Conservation (phyloP, 805 yeast genomes). For the Metschnikowia bowlesiae region DNA sequence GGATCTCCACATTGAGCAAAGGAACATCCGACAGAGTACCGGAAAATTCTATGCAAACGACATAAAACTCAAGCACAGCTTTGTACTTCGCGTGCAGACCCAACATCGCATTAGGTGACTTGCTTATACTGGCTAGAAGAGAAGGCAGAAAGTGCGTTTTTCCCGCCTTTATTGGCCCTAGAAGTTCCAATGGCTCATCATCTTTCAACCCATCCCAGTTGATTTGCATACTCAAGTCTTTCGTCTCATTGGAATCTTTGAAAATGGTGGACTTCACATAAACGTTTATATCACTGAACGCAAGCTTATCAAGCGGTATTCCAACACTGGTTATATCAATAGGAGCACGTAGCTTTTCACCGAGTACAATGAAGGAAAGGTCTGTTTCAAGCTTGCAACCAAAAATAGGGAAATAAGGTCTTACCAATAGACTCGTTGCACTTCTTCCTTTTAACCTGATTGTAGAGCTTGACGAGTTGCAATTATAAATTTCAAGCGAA, state of each 20-base stretch:
- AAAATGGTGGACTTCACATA: slow-evolving; percentile 19
- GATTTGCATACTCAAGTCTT: slow-evolving; percentile 18
- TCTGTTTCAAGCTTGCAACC: slow-evolving; percentile 9
- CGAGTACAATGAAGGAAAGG: slow-evolving; percentile 20
- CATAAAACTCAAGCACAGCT: slow-evolving; percentile 21
- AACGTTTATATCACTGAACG: slow-evolving; percentile 20
- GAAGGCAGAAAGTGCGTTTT: slow-evolving; percentile 7
- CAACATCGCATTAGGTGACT: slow-evolving; percentile 17
- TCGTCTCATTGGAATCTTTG: slow-evolving; percentile 13
- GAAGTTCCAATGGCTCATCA: slow-evolving; percentile 32
- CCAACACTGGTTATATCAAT: slow-evolving; percentile 18
- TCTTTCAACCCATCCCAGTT: slow-evolving; percentile 38
- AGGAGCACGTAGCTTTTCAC: slow-evolving; percentile 26
- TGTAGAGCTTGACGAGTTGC: not conserved
- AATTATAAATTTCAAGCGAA: slow-evolving; percentile 2
- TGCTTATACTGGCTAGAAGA: slow-evolving; percentile 22
- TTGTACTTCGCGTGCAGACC: slow-evolving; percentile 8
- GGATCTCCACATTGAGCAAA: slow-evolving; percentile 18
- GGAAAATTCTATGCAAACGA: slow-evolving; percentile 20
- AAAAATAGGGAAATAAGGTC: slow-evolving; percentile 25
- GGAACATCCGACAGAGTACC: slow-evolving; percentile 23
- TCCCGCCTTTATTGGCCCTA: slow-evolving; percentile 10
- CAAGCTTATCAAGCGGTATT: slow-evolving; percentile 12
- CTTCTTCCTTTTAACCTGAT: slow-evolving; percentile 8
- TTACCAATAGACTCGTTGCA: slow-evolving; percentile 6